phyloP scores from a whole-genome alignment of 306 rosid genomes.

The Inga leiocalycina region DNA sequence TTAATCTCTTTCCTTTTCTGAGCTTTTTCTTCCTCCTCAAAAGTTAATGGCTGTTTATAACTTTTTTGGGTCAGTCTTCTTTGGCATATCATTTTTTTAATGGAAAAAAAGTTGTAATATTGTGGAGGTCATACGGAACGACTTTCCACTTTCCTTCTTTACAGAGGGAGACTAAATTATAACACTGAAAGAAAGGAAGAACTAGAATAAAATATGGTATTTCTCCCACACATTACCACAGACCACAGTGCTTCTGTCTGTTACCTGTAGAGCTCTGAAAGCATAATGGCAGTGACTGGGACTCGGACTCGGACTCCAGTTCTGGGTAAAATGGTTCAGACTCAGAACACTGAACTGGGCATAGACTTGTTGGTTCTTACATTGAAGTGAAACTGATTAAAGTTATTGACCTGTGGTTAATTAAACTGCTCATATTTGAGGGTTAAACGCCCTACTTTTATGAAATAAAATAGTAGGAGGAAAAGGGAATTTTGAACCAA shows the following conservation, averaged over 20 bases:
- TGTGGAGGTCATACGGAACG: constrained; percentile 19
- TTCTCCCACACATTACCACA: constrained; percentile 33
- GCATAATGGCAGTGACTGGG: constrained; percentile 39
- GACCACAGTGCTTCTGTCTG: constrained; percentile 32
- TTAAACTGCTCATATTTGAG: constrained; percentile 8
- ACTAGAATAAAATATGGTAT: constrained; percentile 25
- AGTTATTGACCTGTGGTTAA: constrained; percentile 21
- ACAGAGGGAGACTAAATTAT: constrained; percentile 1
- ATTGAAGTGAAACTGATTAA: neutral
- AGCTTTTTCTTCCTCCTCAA: constrained; percentile 29
- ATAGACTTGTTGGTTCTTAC: constrained; percentile 13
- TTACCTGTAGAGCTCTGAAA: constrained; percentile 39
- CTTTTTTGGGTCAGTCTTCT: constrained; percentile 28
- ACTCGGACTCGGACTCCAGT: constrained; percentile 27
- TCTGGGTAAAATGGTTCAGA: constrained; percentile 35
- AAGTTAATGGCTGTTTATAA: constrained; percentile 22
- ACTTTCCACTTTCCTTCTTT: constrained; percentile 36
- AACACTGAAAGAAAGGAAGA: constrained; percentile 5
- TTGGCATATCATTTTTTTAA: constrained; percentile 12
- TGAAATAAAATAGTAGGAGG: constrained; percentile 3
- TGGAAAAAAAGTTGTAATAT: neutral
- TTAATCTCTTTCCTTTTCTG: constrained; percentile 1
- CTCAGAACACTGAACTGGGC: constrained; percentile 20
- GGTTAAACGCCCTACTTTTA: constrained; percentile 9
- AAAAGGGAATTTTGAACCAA: constrained; percentile 17